Base-by-base conservation (phyloP, 305 asterid species). In the Lippia alba region DNA sequence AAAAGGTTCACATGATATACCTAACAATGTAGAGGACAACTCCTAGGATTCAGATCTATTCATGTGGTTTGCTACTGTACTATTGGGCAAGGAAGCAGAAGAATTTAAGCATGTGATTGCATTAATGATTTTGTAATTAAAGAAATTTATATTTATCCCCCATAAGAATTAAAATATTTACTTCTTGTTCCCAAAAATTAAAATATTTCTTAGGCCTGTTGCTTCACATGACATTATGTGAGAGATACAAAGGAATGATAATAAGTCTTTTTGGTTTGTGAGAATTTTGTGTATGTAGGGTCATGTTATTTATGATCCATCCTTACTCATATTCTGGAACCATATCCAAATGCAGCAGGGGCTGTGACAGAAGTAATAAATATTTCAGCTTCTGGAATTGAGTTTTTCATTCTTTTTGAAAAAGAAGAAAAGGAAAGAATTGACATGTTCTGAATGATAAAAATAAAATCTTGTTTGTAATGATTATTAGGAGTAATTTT, bases 1-100 rank as follows among this genome's bases (percentile, higher is more conserved):
- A 24, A 66, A 61, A 63, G 60, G 8, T 64, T 76, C 73, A 67
- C 73, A 64, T 78, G 76, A 56, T 24, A 62, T 63, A 63, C 72
- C 41, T 75, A 58, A 74, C 73, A 49, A 58, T 45, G 32, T 62
- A 50, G 55, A 17, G 58, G 55, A 8, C 65, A 73, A 67, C 57
- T 64, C 46, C 58, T 58, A 16, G 36, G 12, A 70, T 39, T 58
- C 58, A 32, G 46, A 44, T 46, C 20, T 63, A 11, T 63, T 45
- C 14, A 46, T 14, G 24, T 34, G 64, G 3, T 56, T 15, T 56
- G 24, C 46, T 24, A 24, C 30, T 24, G 30, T 24, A 24, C 30
- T 24, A 24, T 24, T 24, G 30, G 30, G 30, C 30, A 24, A 24
- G 30, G 30, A 16, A 2, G 41, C 41, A 36, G 9, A 36, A 36